Percentiles rank a stretch among this genome's conserved stretches.
phyloP scores from a whole-genome alignment of 371 early-diverging fungal genomes.

The Chytridium lagenaria region DNA sequence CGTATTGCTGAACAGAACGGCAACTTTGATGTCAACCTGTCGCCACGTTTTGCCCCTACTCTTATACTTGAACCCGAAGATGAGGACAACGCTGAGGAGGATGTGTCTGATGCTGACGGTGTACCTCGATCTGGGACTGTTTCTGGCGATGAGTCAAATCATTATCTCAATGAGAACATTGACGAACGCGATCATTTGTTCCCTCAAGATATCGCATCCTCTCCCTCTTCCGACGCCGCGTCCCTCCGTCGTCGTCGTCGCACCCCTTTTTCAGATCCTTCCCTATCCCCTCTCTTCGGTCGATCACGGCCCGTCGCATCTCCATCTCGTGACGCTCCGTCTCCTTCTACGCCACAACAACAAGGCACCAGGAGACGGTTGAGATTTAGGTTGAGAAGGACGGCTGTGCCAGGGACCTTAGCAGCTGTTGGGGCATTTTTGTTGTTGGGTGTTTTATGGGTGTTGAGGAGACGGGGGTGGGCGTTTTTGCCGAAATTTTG shows the following conservation, averaged over 20 bases:
- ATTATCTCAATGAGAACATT: background rate
- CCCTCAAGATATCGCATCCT: no score
- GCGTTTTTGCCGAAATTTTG: slow-evolving; percentile 32
- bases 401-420: slow-evolving; percentile 23
- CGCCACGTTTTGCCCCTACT: slow-evolving; percentile 6
- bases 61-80: slow-evolving; percentile 8
- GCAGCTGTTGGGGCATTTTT: slow-evolving; percentile 35
- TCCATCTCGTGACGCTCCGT: background rate
- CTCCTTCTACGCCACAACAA: background rate
- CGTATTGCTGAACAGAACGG: background rate
- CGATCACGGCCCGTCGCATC: background rate
- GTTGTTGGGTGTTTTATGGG: slow-evolving; percentile 30
- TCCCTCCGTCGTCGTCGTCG: background rate
- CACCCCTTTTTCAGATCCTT: no score
- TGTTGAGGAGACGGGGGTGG: slow-evolving; percentile 33
- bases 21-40: background rate
- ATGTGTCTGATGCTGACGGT: background rate
- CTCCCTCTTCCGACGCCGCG: background rate
- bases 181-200: background rate
- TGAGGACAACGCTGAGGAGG: slow-evolving; percentile 7
- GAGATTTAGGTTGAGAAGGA: slow-evolving; percentile 20
- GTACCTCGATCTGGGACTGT: background rate
- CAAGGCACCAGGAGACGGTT: background rate
- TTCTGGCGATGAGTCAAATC: background rate
- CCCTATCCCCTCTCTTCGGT: background rate